Evolutionary conservation across 2,329 filamentous ascomycete species (phyloP), one percentile per base, ranked within the genome.

Genomic region (Ceratocystiopsis minuta): DNA sequence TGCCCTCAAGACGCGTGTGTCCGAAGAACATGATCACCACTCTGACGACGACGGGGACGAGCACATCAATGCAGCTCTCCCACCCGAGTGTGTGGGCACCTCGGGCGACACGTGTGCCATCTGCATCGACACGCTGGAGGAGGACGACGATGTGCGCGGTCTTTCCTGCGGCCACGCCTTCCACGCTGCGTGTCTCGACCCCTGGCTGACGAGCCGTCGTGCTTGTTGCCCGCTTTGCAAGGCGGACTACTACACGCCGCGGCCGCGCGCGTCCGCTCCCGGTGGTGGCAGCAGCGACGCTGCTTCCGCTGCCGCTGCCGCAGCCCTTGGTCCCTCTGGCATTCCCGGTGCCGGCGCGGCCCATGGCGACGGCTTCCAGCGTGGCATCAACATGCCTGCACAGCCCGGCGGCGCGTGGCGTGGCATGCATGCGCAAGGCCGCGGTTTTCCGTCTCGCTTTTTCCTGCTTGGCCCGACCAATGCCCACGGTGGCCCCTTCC

Each of bases 141-240:
- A 96, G 48, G 84, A 95, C 48, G 90, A 96, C 52, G 88, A 98
- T 55, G 78, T 98, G 39, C 83, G 90, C 51, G 90, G 90, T 3
- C 64, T 98, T 46, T 86, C 84, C 4, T 98, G 90, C 54, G 90
- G 90, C n/a, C 90, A 98, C 59, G 87, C 88, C 42, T 98, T 96
- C 72, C 90, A 98, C 57, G 87, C 86, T 40, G 83, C 80, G 34
- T 98, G 90, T 56, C 75, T 98, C 39, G 90, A 98, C 52, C 90
- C 90, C 12, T 98, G 90, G 90, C 65, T 98, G 48, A 98, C 90
- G 11, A 87, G 82, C 55, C 76, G 90, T 48, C 79, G 88, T 50
- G 90, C 90, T 20, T 96, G 88, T 65, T 98, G 90, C 57, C 90
- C 90, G 6, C 76, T 98, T 7, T 98, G 90, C 68, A 98, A 98